A percentile compares a stretch with the other conserved stretches of the same genome.
Conservation (phyloP, 345 rosid genomes). For the Cardamine resedifolia region DNA sequence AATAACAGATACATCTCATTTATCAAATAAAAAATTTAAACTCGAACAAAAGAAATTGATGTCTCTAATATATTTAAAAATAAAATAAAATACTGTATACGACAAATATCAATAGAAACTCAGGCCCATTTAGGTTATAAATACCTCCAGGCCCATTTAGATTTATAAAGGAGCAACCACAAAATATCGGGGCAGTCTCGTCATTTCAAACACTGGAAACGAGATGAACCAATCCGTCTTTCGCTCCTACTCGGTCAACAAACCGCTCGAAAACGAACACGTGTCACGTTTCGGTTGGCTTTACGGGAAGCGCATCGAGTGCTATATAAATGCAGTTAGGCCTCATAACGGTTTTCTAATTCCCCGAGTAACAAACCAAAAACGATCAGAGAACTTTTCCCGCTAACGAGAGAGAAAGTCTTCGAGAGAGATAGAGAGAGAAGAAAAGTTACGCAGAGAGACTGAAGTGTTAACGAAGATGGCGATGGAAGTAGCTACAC, state of each 20-base stretch:
- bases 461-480: conserved; percentile 26
- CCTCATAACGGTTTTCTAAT: conserved; percentile 32
- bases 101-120: too few relatives aligned
- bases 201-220: not conserved
- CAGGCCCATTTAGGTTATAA: not conserved
- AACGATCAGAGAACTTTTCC: conserved; percentile 27
- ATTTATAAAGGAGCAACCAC: not conserved
- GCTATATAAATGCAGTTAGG: conserved; percentile 37
- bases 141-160: not conserved
- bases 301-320: not conserved
- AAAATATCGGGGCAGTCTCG: not conserved
- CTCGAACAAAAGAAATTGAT: not conserved
- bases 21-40: too few relatives aligned
- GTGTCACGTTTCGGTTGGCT: conserved; percentile 28
- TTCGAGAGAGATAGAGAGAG: conserved; percentile 5
- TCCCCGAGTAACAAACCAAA: conserved; percentile 5
- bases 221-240: conserved; percentile 34
- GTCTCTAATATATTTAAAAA: not conserved
- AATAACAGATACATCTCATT: not conserved
- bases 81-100: too few relatives aligned
- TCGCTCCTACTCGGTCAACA: conserved; percentile 40
- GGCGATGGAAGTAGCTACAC: conserved; percentile 44
- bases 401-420: conserved; percentile 21
- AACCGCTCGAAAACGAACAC: conserved; percentile 23
- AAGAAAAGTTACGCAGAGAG: conserved; percentile 4